A percentile compares a stretch with the other conserved stretches of the same genome.
Evolutionary conservation across 768 basidiomycete species (phyloP).

Genomic region (Boletus coccyginus): DNA sequence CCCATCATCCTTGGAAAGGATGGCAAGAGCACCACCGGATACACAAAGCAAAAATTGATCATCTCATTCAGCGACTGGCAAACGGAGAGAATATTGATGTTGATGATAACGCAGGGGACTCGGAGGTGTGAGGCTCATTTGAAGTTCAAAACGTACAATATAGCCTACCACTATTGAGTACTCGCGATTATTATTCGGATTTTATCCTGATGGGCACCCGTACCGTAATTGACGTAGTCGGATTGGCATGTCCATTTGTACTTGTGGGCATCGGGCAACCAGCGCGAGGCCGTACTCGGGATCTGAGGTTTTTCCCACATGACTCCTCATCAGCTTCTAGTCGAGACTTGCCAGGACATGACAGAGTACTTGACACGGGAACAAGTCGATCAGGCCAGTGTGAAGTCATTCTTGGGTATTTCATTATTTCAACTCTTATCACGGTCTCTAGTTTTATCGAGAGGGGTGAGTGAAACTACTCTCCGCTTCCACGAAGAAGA

Average conservation of each 20-base stretch:
- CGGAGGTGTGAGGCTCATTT: slow-evolving; percentile 22
- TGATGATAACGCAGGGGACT: slow-evolving; percentile 27
- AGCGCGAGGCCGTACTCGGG: too few relatives aligned
- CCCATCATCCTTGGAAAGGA: slow-evolving; percentile 91
- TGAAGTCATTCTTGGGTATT: neutral
- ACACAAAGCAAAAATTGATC: slow-evolving; percentile 83
- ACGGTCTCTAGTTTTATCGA: slow-evolving; percentile 48
- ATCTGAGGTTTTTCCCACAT: neutral
- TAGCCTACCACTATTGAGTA: neutral
- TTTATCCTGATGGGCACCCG: neutral
- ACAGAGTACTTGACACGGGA: slow-evolving; percentile 50
- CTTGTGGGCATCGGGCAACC: too few relatives aligned
- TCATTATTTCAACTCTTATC: neutral
- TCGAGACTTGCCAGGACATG: neutral
- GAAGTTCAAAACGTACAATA: neutral
- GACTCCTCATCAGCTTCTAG: neutral
- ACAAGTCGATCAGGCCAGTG: slow-evolving; percentile 56
- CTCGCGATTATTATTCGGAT: slow-evolving; percentile 1
- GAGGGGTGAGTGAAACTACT: slow-evolving; percentile 46
- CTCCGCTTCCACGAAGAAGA: neutral
- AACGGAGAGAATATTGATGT: slow-evolving; percentile 54
- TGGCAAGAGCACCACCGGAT: slow-evolving; percentile 93
- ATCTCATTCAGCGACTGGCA: slow-evolving; percentile 60
- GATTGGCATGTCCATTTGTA: too few relatives aligned
- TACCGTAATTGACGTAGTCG: slow-evolving; percentile 6